Conservation (phyloP, 768 basidiomycete genomes). For the Lepiota venenata region DNA sequence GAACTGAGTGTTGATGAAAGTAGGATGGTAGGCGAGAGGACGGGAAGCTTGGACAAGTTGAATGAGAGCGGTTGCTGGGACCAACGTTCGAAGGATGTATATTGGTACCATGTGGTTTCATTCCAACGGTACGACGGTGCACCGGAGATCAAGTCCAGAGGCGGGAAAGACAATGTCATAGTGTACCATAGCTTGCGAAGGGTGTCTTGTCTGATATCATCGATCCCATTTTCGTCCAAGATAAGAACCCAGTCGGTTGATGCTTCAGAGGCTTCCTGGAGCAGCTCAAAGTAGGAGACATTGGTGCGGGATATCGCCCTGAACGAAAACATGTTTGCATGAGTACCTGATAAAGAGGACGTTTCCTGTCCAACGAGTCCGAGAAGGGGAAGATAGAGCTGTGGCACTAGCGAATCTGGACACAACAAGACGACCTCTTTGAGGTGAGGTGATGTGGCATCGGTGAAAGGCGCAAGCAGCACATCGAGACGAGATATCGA, state of each 20-base stretch:
- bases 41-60: background rate
- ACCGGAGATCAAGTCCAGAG: no score
- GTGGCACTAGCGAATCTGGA: conserved; percentile 31
- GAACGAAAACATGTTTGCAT: conserved; percentile 37
- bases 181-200: conserved; percentile 36
- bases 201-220: conserved; percentile 26
- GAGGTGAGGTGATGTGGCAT: conserved; percentile 25
- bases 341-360: conserved; percentile 24
- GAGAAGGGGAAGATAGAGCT: conserved; percentile 34
- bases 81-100: no score
- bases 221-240: conserved; percentile 44
- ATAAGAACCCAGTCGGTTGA: conserved; percentile 51
- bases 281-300: conserved; percentile 10
- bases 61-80: no score
- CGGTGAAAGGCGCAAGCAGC: conserved; percentile 37
- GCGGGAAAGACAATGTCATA: background rate
- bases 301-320: conserved; percentile 5
- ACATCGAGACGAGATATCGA: conserved; percentile 31
- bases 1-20: background rate
- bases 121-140: background rate
- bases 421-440: conserved; percentile 47
- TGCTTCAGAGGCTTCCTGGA: conserved; percentile 35
- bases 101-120: background rate
- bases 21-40: background rate
- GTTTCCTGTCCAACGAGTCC: conserved; percentile 24